Evolutionary conservation across 139 green algal species (phyloP), one percentile per base, ranked within the genome.

Genomic region (Chlorella sorokiniana): DNA sequence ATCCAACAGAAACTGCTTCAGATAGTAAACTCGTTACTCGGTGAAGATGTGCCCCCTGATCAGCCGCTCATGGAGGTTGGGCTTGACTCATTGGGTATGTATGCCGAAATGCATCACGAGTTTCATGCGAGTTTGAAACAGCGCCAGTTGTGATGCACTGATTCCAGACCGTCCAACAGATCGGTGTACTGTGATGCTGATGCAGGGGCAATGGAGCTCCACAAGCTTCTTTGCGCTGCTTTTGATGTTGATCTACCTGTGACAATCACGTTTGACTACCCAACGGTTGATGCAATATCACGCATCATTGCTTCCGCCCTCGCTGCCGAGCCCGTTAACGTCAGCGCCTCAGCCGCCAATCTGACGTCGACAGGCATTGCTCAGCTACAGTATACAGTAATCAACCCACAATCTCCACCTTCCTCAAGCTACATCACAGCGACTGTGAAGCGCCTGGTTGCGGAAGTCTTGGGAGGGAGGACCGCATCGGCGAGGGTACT

Each of bases 81-180:
- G 11, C 37, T 73, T 10, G 65, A 73, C 65, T 73, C 65, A 18
- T 25, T 73, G 9, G 65, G 38, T 73, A n/a, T n/a, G n/a, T n/a
- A n/a, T n/a, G n/a, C n/a, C n/a, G n/a, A n/a, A n/a, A n/a, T n/a
- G n/a, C n/a, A n/a, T n/a, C n/a, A n/a, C n/a, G 38, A 51, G 65
- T 31, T 35, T 31, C 31, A 7, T 18, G 23, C 52, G 37, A 31
- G 9, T 73, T 35, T 33, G 5, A 20, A 65, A n/a, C n/a, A n/a
- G n/a, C n/a, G n/a, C n/a, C n/a, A n/a, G n/a, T n/a, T n/a, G n/a
- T 25, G 14, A 59, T 59, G 48, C 48, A 16, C 48, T 25, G 11
- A 59, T 59, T 59, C 48, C 48, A 59, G n/a, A n/a, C n/a, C n/a
- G n/a, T n/a, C n/a, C n/a, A n/a, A n/a, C n/a, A n/a, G n/a, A n/a